A percentile compares a stretch with the other conserved stretches of the same genome.
These are phyloP conservation scores for Austroboletus festivus DNA, from an alignment of 768 basidiomycete species.

Conservation along the genomic window DNA sequence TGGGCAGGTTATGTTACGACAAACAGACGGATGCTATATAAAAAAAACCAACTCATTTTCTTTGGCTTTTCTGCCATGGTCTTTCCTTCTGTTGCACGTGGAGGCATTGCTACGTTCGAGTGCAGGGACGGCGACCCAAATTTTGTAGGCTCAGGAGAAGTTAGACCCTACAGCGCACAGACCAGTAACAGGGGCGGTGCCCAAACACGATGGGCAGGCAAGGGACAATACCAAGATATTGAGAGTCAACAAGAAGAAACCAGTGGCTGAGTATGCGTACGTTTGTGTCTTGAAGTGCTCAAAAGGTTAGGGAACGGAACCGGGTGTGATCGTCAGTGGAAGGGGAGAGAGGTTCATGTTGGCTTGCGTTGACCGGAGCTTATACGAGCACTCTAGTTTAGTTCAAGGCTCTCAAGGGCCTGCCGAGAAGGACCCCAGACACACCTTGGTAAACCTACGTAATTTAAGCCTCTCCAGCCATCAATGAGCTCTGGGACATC, in stretches of 20 bases:
- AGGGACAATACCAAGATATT: constrained; percentile 1
- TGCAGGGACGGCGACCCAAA: constrained; percentile 5
- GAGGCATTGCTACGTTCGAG: constrained; percentile 37
- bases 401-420: constrained; percentile 26
- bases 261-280: constrained; percentile 4
- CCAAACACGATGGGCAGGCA: constrained; percentile 3
- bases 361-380: constrained; percentile 53
- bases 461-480: constrained; percentile 4
- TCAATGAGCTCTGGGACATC: background rate
- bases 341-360: constrained; percentile 49
- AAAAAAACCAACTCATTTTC: constrained; percentile 46
- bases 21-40: constrained; percentile 11
- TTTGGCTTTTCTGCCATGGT: constrained; percentile 46
- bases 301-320: constrained; percentile 11
- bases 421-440: constrained; percentile 27
- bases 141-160: constrained; percentile 12
- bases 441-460: constrained; percentile 20
- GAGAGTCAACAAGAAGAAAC: constrained; percentile 6
- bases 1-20: constrained; percentile 27
- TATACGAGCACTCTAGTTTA: constrained; percentile 42
- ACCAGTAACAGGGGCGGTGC: constrained; percentile 32
- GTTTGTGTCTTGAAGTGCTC: constrained; percentile 7
- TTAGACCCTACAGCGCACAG: constrained; percentile 24
- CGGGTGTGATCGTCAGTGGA: constrained; percentile 36
- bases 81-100: constrained; percentile 39